Evolutionary conservation across 2,329 filamentous ascomycete genomes (phyloP).

Genomic region (Pseudovirgaria hyperparasitica): DNA sequence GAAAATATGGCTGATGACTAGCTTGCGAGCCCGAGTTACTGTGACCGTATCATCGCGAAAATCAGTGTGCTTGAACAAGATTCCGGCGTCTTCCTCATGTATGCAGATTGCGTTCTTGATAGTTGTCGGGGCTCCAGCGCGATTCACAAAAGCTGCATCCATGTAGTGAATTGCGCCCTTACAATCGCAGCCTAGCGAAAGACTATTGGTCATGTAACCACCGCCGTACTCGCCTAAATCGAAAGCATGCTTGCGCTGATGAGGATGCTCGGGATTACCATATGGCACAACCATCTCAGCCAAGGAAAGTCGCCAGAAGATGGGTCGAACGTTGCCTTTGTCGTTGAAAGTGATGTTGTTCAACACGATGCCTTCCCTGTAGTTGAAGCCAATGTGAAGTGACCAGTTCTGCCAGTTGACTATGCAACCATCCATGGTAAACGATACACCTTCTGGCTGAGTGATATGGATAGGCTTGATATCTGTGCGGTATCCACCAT

Average conservation of each 20-base stretch:
- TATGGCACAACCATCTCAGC: conserved; percentile 93
- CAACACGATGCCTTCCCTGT: conserved; percentile 79
- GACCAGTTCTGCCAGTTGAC: conserved; percentile 91
- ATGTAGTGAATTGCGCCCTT: conserved; percentile 88
- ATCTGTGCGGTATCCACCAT: conserved; percentile 64
- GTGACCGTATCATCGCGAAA: conserved; percentile 83
- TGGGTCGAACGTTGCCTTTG: conserved; percentile 57
- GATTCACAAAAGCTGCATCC: conserved; percentile 73
- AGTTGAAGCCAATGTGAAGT: conserved; percentile 89
- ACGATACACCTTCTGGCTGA: conserved; percentile 80
- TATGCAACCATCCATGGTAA: conserved; percentile 59
- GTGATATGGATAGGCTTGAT: conserved; percentile 81
- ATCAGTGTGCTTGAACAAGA: conserved; percentile 89
- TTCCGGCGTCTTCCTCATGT: conserved; percentile 84
- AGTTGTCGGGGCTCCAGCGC: conserved; percentile 58
- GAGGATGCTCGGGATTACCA: conserved; percentile 66
- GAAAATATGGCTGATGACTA: conserved; percentile 84
- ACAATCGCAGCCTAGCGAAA: conserved; percentile 70
- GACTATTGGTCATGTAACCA: conserved; percentile 72
- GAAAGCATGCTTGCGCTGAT: conserved; percentile 72
- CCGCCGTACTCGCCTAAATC: conserved; percentile 72
- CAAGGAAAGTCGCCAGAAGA: conserved; percentile 82
- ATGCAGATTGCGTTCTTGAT: conserved; percentile 95
- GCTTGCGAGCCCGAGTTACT: conserved; percentile 73
- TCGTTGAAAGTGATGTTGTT: conserved; percentile 88